Conservation (phyloP, 495 filamentous ascomycete species). For the Ramalina intermedia region DNA sequence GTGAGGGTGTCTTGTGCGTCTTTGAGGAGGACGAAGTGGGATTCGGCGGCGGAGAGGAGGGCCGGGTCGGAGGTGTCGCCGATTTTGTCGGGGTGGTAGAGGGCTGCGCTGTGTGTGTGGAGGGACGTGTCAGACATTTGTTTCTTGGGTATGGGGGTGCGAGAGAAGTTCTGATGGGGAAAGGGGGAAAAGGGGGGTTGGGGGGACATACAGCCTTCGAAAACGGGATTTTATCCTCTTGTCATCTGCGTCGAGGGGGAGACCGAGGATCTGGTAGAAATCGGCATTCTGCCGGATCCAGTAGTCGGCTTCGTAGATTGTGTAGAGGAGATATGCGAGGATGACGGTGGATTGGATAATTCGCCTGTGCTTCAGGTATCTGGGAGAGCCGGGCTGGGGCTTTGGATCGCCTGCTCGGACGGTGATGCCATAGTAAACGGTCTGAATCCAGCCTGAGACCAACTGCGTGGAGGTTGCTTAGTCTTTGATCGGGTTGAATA, state of each 20-base stretch:
- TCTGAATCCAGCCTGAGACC: constrained; percentile 63
- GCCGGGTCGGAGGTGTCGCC: constrained; percentile 17
- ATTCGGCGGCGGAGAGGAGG: constrained; percentile 28
- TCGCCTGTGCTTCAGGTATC: constrained; percentile 56
- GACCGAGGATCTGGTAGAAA: constrained; percentile 63
- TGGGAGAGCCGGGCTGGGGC: constrained; percentile 56
- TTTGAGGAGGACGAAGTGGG: constrained; percentile 69
- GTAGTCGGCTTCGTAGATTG: constrained; percentile 83
- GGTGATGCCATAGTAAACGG: constrained; percentile 72
- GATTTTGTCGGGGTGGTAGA: constrained; percentile 83
- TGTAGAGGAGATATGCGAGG: constrained; percentile 73
- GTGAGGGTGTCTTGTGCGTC: constrained; percentile 69
- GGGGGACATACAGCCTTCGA: constrained; percentile 42
- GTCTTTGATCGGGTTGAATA: neutral
- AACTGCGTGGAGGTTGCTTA: constrained; percentile 33
- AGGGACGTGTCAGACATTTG: neutral
- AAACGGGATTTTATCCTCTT: constrained; percentile 72
- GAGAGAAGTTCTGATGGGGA: neutral
- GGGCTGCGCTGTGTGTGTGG: constrained; percentile 38
- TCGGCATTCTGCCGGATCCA: constrained; percentile 52
- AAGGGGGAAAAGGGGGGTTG: too few species aligned
- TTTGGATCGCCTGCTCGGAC: constrained; percentile 82
- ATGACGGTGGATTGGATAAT: constrained; percentile 75
- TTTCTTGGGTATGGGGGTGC: neutral
- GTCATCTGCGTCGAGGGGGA: constrained; percentile 54